Evolutionary conservation across 1,284 basidiomycete genomes (phyloP).

Genomic region (Tilletia indica): DNA sequence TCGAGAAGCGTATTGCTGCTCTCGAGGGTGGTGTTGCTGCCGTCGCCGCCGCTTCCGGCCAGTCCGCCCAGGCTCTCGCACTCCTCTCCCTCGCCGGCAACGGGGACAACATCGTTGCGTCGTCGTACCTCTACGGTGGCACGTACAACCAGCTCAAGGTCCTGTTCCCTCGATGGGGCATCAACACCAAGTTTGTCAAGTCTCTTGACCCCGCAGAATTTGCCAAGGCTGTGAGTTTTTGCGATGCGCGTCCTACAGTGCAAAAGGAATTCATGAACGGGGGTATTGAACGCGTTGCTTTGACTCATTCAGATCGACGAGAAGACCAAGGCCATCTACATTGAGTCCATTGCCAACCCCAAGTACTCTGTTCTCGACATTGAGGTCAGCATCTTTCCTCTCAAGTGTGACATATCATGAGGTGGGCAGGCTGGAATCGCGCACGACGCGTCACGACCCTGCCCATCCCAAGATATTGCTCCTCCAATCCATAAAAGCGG

Average conservation of each 20-base stretch:
- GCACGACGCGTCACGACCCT: not conserved
- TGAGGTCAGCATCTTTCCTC: slow-evolving; percentile 51
- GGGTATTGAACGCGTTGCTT: slow-evolving; percentile 11
- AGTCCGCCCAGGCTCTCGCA: slow-evolving; percentile 78
- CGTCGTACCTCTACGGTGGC: slow-evolving; percentile 55
- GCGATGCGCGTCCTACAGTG: not conserved
- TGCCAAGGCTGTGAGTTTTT: slow-evolving; percentile 62
- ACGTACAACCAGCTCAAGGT: slow-evolving; percentile 87
- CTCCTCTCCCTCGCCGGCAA: slow-evolving; percentile 63
- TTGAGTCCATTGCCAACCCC: slow-evolving; percentile 83
- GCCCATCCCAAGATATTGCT: too few relatives aligned
- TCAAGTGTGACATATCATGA: not conserved
- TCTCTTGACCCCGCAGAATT: slow-evolving; percentile 67
- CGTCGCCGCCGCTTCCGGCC: slow-evolving; percentile 74
- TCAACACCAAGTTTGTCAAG: slow-evolving; percentile 73
- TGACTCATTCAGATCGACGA: slow-evolving; percentile 40
- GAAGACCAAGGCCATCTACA: slow-evolving; percentile 62
- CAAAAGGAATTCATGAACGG: not conserved
- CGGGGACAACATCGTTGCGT: slow-evolving; percentile 75
- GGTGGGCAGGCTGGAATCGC: too few relatives aligned
- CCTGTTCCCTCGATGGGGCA: slow-evolving; percentile 72
- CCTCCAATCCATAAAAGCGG: too few relatives aligned
- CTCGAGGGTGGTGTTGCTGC: slow-evolving; percentile 79
- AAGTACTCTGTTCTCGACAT: slow-evolving; percentile 72
- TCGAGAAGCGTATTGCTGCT: slow-evolving; percentile 79